Evolutionary conservation across 2,329 filamentous ascomycete species (phyloP).

Genomic region (Neodidymelliopsis sp.): DNA sequence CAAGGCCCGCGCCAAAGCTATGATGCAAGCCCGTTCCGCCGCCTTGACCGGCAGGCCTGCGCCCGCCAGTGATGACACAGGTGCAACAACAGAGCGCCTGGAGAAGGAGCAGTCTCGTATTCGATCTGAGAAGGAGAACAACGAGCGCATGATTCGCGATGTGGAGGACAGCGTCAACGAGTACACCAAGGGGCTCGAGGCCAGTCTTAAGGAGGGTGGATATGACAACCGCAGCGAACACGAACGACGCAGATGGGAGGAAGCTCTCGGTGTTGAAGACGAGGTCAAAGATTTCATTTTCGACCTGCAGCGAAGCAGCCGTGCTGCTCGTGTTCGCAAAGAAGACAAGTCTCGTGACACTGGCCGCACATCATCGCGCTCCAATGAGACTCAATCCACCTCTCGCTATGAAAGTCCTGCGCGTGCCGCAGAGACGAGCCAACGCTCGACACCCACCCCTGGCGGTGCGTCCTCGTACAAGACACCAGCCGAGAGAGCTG

Average conservation of each 20-base stretch:
- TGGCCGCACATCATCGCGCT: constrained; percentile 51
- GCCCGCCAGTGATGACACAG: constrained; percentile 73
- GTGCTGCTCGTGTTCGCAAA: constrained; percentile 73
- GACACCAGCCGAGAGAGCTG: constrained; percentile 90
- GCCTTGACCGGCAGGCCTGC: constrained; percentile 87
- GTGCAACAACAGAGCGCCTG: constrained; percentile 80
- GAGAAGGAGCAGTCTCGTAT: constrained; percentile 87
- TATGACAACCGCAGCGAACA: constrained; percentile 82
- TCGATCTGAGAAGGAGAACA: constrained; percentile 86
- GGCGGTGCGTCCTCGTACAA: constrained; percentile 77
- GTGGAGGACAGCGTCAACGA: constrained; percentile 95
- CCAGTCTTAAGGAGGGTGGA: constrained; percentile 81
- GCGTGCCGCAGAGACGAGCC: constrained; percentile 54
- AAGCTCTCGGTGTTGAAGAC: constrained; percentile 93
- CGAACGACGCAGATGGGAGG: constrained; percentile 93
- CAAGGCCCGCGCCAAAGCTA: constrained; percentile 93
- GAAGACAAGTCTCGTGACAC: constrained; percentile 54
- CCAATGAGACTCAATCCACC: constrained; percentile 44
- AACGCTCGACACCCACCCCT: constrained; percentile 61
- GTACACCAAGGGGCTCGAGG: constrained; percentile 83
- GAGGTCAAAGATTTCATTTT: constrained; percentile 98
- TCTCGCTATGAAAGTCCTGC: constrained; percentile 62
- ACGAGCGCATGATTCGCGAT: constrained; percentile 95
- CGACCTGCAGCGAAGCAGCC: constrained; percentile 86
- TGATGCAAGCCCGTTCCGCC: constrained; percentile 98